Conservation (phyloP, 192 early-diverging fungal species). For the Thamnidium elegans region DNA sequence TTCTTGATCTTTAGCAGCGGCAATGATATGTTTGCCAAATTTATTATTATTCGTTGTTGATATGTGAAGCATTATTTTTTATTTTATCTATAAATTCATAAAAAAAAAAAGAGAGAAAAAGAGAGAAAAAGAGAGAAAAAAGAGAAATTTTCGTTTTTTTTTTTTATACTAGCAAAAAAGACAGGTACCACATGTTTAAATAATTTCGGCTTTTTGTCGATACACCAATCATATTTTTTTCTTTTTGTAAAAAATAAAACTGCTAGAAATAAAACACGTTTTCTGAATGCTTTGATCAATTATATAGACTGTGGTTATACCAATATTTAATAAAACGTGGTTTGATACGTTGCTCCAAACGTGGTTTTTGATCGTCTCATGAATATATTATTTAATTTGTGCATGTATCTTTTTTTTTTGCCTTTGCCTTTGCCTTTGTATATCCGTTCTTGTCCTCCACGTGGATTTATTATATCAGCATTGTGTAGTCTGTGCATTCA, state of each 20-base stretch:
- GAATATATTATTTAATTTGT: too few relatives aligned
- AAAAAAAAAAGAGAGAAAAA: constrained; percentile 8
- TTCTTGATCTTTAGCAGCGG: constrained; percentile 17
- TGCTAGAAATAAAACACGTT: neutral
- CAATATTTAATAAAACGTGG: neutral
- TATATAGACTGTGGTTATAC: too few relatives aligned
- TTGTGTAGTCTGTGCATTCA: too few relatives aligned
- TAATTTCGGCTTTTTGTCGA: too few relatives aligned
- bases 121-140: neutral
- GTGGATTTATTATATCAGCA: too few relatives aligned
- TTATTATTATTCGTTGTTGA: constrained; percentile 8
- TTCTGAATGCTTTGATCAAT: neutral
- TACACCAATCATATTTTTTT: too few relatives aligned
- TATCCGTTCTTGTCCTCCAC: too few relatives aligned
- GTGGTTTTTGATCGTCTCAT: too few relatives aligned
- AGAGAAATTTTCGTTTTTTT: neutral
- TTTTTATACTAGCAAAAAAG: neutral
- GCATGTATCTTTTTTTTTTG: too few relatives aligned
- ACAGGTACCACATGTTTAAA: neutral
- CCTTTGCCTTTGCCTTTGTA: too few relatives aligned
- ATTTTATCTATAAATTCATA: neutral
- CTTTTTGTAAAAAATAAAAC: neutral
- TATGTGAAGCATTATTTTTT: constrained; percentile 12
- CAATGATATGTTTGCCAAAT: constrained; percentile 12
- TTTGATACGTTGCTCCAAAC: too few relatives aligned